phyloP scores from a whole-genome alignment of 305 asterid species.

The Solanum hybrid region DNA sequence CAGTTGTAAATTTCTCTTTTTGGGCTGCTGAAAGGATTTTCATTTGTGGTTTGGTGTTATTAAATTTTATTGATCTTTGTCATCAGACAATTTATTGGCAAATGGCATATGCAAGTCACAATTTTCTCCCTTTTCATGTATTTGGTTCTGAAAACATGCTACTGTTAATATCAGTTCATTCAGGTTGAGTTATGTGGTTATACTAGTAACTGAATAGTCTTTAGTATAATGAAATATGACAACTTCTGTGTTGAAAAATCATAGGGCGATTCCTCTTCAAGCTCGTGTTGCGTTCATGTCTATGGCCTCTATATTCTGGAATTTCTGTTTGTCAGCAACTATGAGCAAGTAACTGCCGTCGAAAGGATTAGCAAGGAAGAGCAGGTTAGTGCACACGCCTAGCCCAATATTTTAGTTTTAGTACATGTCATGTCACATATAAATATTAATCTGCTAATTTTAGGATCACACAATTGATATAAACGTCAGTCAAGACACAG shows the following conservation, averaged over 20 bases:
- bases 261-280: slow-evolving; percentile 84
- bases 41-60: background rate
- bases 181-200: background rate
- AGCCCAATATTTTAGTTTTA: background rate
- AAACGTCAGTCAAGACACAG: background rate
- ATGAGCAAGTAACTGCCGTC: slow-evolving; percentile 49
- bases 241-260: background rate
- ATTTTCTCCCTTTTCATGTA: background rate
- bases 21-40: background rate
- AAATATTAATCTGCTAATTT: background rate
- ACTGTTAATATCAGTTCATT: background rate
- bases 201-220: background rate
- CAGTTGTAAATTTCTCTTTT: background rate
- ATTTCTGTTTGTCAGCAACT: slow-evolving; percentile 67
- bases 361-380: background rate
- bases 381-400: background rate
- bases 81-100: background rate
- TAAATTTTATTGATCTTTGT: background rate
- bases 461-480: background rate
- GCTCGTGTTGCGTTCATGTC: slow-evolving; percentile 97
- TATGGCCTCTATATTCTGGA: slow-evolving; percentile 87
- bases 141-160: background rate
- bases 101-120: background rate
- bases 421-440: background rate
- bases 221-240: background rate